A percentile compares a stretch with the other conserved stretches of the same genome.
Evolutionary conservation across 1,284 basidiomycete species (phyloP).

Genomic region (Sporisorium graminicola): DNA sequence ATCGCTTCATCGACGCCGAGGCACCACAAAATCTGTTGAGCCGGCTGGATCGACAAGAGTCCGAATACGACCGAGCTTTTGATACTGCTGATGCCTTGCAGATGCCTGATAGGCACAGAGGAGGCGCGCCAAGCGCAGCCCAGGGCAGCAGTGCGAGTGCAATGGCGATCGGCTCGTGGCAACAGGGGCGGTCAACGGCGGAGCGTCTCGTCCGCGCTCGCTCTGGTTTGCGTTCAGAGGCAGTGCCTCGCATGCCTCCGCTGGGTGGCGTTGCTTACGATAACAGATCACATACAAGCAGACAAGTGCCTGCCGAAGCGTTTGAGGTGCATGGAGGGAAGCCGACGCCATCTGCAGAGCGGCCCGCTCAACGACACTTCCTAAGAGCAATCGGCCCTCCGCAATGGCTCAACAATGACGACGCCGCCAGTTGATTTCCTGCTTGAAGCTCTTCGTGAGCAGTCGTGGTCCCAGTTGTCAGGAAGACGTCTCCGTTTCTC

Average conservation of each 20-base stretch:
- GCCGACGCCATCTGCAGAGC: not conserved
- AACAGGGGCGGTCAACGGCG: not conserved
- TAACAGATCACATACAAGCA: not conserved
- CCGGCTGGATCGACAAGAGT: conserved; percentile 22
- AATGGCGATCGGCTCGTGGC: not conserved
- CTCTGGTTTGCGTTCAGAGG: not conserved
- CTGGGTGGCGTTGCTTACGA: not conserved
- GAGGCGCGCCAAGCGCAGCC: not conserved
- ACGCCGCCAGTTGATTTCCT: not conserved
- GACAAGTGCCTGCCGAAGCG: not conserved
- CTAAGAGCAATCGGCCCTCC: conserved; percentile 13
- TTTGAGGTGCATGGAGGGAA: not conserved
- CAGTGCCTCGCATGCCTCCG: not conserved
- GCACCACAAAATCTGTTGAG: conserved; percentile 32
- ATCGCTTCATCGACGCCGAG: conserved; percentile 8
- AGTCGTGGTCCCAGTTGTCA: no score
- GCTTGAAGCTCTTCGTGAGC: not conserved
- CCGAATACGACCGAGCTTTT: conserved; percentile 7
- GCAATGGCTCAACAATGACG: conserved; percentile 16
- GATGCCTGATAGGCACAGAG: not conserved
- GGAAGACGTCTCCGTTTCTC: not conserved
- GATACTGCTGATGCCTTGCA: not conserved
- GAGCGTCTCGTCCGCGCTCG: not conserved
- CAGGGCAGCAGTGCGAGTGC: not conserved
- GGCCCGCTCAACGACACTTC: conserved; percentile 34